Evolutionary conservation across 495 filamentous ascomycete species (phyloP), one percentile per base, ranked within the genome.

Genomic region (Penicillium longicatenatum): DNA sequence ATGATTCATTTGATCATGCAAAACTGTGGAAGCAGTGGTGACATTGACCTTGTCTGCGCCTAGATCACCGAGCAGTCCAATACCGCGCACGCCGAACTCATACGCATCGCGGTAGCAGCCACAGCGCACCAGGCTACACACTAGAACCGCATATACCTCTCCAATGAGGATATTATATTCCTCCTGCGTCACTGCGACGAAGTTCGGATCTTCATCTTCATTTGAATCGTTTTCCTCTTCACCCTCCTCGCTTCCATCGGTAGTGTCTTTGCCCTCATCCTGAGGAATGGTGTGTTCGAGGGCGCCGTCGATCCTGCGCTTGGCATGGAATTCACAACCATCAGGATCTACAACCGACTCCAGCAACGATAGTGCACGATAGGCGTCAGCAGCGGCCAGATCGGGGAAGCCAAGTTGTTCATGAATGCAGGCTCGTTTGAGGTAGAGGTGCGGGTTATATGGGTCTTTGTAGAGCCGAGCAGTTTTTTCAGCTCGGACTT

Each of bases 331-430:
- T 53, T 79, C 77, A 48, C 65, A 78, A 21, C 66, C 72, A 46
- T 79, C 77, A 8, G 77, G 77, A 53, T 94, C 87, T 53, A 79
- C 68, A 22, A 92, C 81, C 52, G 93, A 91, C 63, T 98, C 94
- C 19, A 87, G 78, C 42, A 98, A 76, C 11, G 96, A 84, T 2
- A 98, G 81, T 2, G 92, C 91, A 42, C 89, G 86, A 70, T 98
- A 98, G 2, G 91, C 90, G 72, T 97, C 94, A 41, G 91, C 91
- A 24, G 89, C 88, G 4, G 91, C 91, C 16, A 98, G 81, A 70
- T 98, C 94, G 2, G 90, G 91, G 71, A 94, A 97, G 33, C 85
- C 89, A 30, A 97, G 82, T 53, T 86, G 70, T 39, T 86, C 78
- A 70, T 97, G 86, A 29, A 86, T 76, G 29, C 81, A 71, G 26